Evolutionary conservation across 805 yeast genomes (phyloP).

Genomic region (Monosporozyma servazzii): DNA sequence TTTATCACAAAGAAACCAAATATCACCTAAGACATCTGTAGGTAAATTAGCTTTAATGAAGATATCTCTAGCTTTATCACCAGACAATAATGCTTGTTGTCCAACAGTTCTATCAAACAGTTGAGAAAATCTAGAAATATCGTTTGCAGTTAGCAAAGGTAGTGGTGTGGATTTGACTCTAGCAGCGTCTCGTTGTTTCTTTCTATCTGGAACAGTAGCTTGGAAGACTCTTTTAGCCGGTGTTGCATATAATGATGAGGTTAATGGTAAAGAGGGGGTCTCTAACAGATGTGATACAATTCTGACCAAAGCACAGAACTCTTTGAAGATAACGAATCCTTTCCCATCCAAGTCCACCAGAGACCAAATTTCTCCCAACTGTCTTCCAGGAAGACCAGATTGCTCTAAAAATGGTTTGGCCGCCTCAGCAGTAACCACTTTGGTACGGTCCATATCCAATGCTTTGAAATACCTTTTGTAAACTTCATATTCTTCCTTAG

Average conservation of each 20-base stretch:
- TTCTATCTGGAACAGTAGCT: background rate
- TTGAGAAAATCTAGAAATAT: slow-evolving; percentile 52
- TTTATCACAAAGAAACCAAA: slow-evolving; percentile 83
- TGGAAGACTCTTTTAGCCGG: slow-evolving; percentile 12
- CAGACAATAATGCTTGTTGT: slow-evolving; percentile 38
- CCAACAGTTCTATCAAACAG: slow-evolving; percentile 56
- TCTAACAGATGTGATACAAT: slow-evolving; percentile 87
- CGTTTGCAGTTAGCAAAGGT: slow-evolving; percentile 48
- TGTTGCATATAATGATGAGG: slow-evolving; percentile 31
- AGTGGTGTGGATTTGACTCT: slow-evolving; percentile 10
- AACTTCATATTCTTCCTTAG: slow-evolving; percentile 67
- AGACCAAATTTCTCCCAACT: slow-evolving; percentile 87
- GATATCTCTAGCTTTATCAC: slow-evolving; percentile 70
- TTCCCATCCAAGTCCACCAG: slow-evolving; percentile 73
- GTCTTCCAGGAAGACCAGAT: slow-evolving; percentile 68
- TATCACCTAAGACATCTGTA: slow-evolving; percentile 63
- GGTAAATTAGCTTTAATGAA: slow-evolving; percentile 84
- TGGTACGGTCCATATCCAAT: slow-evolving; percentile 68
- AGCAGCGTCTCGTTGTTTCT: background rate
- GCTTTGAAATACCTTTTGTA: slow-evolving; percentile 70
- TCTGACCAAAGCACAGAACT: slow-evolving; percentile 80
- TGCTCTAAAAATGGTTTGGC: slow-evolving; percentile 77
- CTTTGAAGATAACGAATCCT: slow-evolving; percentile 72
- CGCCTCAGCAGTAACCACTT: slow-evolving; percentile 78
- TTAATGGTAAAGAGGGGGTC: slow-evolving; percentile 33